A percentile compares a stretch with the other conserved stretches of the same genome.
phyloP scores from a whole-genome alignment of 208 protist species.

The Novymonas esmeraldas region DNA sequence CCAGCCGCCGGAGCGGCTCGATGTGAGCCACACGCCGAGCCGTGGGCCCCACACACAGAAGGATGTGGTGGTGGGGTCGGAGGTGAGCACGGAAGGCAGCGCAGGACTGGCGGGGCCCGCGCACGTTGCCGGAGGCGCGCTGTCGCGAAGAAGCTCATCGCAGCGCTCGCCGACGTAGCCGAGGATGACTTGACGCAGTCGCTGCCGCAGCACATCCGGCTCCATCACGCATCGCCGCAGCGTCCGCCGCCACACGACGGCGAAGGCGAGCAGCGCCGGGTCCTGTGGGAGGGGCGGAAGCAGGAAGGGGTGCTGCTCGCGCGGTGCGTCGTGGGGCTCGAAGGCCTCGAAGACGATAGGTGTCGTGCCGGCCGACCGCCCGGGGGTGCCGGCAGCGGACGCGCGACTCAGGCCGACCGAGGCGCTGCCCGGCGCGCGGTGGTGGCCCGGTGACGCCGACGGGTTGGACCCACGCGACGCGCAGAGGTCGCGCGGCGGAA shows the following conservation, averaged over 20 bases:
- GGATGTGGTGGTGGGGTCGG: slow-evolving; percentile 18
- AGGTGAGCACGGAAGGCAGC: slow-evolving; percentile 17
- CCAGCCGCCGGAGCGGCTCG: slow-evolving; percentile 10
- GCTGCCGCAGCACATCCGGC: slow-evolving; percentile 27
- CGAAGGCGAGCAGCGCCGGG: slow-evolving; percentile 40
- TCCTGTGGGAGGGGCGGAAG: slow-evolving; percentile 67
- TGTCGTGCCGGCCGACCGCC: not conserved
- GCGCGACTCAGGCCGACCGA: not conserved
- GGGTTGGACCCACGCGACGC: not conserved
- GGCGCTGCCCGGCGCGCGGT: not conserved
- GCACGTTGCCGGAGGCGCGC: too few species aligned
- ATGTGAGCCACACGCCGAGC: slow-evolving; percentile 25
- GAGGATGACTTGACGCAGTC: slow-evolving; percentile 39
- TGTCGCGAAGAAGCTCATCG: slow-evolving; percentile 33
- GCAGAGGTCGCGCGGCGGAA: slow-evolving; percentile 40
- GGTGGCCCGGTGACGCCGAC: too few species aligned
- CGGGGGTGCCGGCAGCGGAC: not conserved
- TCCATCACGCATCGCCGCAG: slow-evolving; percentile 38
- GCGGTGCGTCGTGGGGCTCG: slow-evolving; percentile 35
- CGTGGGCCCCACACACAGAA: slow-evolving; percentile 30
- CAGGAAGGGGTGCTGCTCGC: slow-evolving; percentile 40
- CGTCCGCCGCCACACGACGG: slow-evolving; percentile 51
- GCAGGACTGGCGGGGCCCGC: too few species aligned
- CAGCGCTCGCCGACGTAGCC: slow-evolving; percentile 34
- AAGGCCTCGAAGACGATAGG: slow-evolving; percentile 42